Conservation (phyloP, 2,329 filamentous ascomycete species). For the Cercospora beticola region DNA sequence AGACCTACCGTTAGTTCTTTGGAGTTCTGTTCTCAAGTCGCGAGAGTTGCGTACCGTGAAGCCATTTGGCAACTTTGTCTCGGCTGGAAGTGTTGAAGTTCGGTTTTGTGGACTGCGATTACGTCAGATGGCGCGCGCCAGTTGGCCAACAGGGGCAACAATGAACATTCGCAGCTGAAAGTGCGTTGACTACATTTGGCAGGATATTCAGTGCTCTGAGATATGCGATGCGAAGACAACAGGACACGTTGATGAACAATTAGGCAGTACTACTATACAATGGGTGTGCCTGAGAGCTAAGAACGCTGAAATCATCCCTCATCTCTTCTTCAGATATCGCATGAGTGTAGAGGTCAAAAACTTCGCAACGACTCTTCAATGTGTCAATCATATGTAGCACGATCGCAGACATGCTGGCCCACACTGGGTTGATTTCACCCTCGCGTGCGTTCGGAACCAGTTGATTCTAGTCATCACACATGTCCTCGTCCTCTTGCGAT, state of each 20-base stretch:
- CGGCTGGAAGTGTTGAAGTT: conserved; percentile 1
- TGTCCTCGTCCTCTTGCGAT: not conserved
- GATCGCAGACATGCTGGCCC: not conserved
- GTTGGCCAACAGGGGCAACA: not conserved
- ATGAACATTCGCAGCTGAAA: not conserved
- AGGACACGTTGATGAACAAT: not conserved
- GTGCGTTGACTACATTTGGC: not conserved
- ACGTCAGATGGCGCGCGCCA: conserved; percentile 3
- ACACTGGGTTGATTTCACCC: not conserved
- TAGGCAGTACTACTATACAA: not conserved
- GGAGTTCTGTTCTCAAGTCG: not conserved
- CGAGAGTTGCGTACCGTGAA: conserved; percentile 11
- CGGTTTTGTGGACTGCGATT: conserved; percentile 1
- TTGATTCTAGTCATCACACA: not conserved
- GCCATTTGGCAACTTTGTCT: conserved; percentile 7
- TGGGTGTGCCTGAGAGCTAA: not conserved
- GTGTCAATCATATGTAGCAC: not conserved
- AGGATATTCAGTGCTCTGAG: not conserved
- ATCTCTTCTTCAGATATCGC: not conserved
- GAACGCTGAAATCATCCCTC: not conserved
- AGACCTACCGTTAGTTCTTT: conserved; percentile 9
- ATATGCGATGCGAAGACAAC: not conserved
- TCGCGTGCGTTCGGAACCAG: not conserved
- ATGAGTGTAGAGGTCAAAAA: not conserved
- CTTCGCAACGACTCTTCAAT: not conserved